phyloP scores from a whole-genome alignment of 2,329 filamentous ascomycete species.

The Coniochaeta sp. region DNA sequence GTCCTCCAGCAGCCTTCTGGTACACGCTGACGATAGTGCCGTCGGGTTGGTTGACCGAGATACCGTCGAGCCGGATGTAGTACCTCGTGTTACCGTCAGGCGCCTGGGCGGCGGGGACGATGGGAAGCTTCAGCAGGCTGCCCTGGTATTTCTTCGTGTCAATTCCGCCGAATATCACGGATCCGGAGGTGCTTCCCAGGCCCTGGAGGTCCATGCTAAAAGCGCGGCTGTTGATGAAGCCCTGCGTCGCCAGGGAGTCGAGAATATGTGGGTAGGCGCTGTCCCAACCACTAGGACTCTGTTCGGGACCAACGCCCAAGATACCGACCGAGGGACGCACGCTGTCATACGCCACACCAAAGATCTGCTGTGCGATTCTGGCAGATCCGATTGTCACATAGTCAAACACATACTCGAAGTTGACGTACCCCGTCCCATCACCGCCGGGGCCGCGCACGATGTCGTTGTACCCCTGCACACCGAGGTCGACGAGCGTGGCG shows the following conservation, averaged over 20 bases:
- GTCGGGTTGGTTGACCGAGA: slow-evolving; percentile 3
- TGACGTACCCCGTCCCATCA: no score
- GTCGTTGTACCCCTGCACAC: no score
- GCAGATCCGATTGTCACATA: slow-evolving; percentile 6
- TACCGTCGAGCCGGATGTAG: slow-evolving; percentile 12
- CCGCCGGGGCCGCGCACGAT: no score
- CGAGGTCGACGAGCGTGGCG: not conserved
- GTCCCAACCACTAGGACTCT: slow-evolving; percentile 21
- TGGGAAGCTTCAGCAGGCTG: slow-evolving; percentile 29
- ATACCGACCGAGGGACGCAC: slow-evolving; percentile 22
- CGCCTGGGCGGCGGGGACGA: slow-evolving; percentile 15
- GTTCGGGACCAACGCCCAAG: slow-evolving; percentile 27
- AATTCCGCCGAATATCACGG: slow-evolving; percentile 42
- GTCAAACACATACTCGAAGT: slow-evolving; percentile 6
- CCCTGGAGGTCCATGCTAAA: slow-evolving; percentile 19
- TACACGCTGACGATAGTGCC: not conserved
- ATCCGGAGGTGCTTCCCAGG: slow-evolving; percentile 15
- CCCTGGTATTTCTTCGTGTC: slow-evolving; percentile 43
- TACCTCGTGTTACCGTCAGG: slow-evolving; percentile 7
- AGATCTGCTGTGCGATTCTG: slow-evolving; percentile 10
- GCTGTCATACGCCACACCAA: slow-evolving; percentile 28
- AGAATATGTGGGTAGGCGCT: slow-evolving; percentile 26
- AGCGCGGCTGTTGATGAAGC: slow-evolving; percentile 28
- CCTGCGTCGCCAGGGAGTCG: slow-evolving; percentile 25
- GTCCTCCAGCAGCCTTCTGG: not conserved